Evolutionary conservation across 2,329 filamentous ascomycete genomes (phyloP).

Genomic region (Aspergillus carbonarius): DNA sequence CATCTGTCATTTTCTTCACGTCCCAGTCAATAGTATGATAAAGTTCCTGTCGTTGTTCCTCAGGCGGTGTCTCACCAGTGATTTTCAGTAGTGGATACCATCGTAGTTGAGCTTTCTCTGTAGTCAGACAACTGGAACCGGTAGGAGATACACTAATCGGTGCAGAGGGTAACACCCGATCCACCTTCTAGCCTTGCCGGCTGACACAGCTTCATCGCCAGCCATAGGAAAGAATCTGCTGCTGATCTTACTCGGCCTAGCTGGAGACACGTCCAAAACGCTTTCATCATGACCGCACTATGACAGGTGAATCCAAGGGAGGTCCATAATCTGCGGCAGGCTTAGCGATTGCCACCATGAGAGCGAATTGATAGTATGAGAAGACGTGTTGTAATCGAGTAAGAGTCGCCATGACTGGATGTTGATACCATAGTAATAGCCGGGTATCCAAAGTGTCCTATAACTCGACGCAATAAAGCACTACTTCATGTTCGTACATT

Average conservation of each 20-base stretch:
- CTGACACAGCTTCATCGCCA: constrained; percentile 36
- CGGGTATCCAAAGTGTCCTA: too few relatives aligned
- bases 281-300: too few relatives aligned
- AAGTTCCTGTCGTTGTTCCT: constrained; percentile 92
- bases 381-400: too few relatives aligned
- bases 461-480: too few relatives aligned
- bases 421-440: too few relatives aligned
- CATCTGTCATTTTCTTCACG: constrained; percentile 87
- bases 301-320: too few relatives aligned
- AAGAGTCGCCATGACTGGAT: too few relatives aligned
- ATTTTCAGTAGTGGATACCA: constrained; percentile 96
- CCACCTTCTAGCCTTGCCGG: constrained; percentile 70
- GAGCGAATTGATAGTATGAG: too few relatives aligned
- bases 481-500: too few relatives aligned
- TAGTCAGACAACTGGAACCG: constrained; percentile 49
- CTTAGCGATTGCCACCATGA: too few relatives aligned
- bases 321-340: too few relatives aligned
- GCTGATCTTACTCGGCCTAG: constrained; percentile 34
- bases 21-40: constrained; percentile 99
- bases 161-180: constrained; percentile 47
- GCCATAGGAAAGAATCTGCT: constrained; percentile 41
- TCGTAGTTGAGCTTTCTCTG: constrained; percentile 91
- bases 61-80: constrained; percentile 81
- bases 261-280: constrained; percentile 51
- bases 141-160: constrained; percentile 18